phyloP scores from a whole-genome alignment of 768 basidiomycete species.

The Xerocomellus chrysenteron region DNA sequence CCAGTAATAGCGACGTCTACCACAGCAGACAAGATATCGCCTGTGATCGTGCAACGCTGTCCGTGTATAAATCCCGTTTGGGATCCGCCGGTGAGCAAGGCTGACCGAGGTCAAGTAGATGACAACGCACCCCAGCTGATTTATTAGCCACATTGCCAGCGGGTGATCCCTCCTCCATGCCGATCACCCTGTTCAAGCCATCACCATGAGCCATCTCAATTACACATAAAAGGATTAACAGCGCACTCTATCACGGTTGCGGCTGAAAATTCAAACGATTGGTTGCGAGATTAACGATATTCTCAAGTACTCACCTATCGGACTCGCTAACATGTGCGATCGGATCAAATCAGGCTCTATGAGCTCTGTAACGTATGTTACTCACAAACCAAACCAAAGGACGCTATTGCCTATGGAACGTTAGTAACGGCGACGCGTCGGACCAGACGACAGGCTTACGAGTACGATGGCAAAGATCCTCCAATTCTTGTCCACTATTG shows the following conservation, averaged over 20 bases:
- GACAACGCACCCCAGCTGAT: not conserved
- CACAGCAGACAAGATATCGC: not conserved
- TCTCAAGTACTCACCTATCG: not conserved
- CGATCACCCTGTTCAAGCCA: not conserved
- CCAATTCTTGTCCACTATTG: constrained; percentile 1
- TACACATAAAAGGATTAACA: not conserved
- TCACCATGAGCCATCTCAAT: not conserved
- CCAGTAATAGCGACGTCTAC: not conserved
- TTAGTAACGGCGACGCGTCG: not conserved
- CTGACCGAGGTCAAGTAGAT: not conserved
- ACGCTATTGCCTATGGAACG: not conserved
- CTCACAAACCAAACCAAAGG: not conserved
- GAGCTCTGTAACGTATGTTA: not conserved
- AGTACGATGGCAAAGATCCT: not conserved
- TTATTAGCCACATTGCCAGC: not conserved
- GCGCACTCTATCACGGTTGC: not conserved
- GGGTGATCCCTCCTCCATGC: not conserved
- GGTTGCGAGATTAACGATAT: not conserved
- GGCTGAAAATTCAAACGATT: not conserved
- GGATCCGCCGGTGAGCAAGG: not conserved
- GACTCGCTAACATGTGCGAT: not conserved
- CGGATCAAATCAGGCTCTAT: not conserved
- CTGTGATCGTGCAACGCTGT: not conserved
- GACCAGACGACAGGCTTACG: not conserved
- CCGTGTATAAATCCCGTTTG: not conserved